These are phyloP conservation scores for Monosporascus sp. DNA, from an alignment of 2,329 filamentous ascomycete genomes.

Conservation along the genomic window DNA sequence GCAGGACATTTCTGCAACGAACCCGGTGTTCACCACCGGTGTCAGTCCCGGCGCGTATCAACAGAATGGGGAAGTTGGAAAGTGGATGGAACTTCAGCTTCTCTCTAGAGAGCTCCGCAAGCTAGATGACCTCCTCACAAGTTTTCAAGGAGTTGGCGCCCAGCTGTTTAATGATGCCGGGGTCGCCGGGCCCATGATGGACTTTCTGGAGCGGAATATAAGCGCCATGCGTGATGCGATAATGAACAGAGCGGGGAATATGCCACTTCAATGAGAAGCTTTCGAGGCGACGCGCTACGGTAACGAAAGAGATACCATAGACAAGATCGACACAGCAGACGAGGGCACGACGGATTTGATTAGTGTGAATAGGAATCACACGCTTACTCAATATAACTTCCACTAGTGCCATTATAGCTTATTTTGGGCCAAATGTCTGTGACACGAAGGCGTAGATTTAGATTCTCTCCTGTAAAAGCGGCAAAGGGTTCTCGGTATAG, in stretches of 20 bases:
- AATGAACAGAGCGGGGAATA: conserved; percentile 30
- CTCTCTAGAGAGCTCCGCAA: conserved; percentile 42
- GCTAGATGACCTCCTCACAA: conserved; percentile 40
- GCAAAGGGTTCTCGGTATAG: no score
- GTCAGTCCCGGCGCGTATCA: conserved; percentile 41
- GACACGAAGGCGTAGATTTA: no score
- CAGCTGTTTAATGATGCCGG: conserved; percentile 36
- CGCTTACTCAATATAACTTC: no score
- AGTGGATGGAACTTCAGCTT: conserved; percentile 44
- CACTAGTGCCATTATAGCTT: no score
- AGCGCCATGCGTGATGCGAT: conserved; percentile 38
- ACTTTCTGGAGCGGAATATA: conserved; percentile 39
- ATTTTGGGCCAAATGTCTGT: no score
- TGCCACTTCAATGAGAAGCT: conserved; percentile 14
- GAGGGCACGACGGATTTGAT: no score
- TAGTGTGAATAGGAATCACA: no score
- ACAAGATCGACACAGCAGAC: not conserved
- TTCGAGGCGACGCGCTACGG: not conserved
- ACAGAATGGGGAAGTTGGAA: conserved; percentile 39
- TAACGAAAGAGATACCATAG: not conserved
- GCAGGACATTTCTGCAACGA: not conserved
- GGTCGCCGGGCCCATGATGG: conserved; percentile 40
- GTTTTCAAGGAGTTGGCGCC: conserved; percentile 37
- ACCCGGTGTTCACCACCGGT: conserved; percentile 20
- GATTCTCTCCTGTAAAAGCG: no score